Conservation (phyloP, 2,329 filamentous ascomycete genomes). For the Penicillium griseofulvum region DNA sequence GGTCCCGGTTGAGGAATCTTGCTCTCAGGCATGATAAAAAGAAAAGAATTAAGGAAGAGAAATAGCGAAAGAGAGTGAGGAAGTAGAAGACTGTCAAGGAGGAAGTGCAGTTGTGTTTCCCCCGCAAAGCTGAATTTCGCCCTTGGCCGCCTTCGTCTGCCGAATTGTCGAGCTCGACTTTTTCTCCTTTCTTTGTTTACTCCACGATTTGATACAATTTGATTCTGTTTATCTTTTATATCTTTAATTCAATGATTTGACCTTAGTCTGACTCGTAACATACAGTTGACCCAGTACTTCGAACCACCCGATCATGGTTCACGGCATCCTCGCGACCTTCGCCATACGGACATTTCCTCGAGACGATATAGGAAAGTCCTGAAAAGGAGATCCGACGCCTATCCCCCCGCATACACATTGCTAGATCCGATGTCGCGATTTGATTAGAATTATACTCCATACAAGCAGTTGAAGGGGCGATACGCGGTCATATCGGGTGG, state of each 20-base stretch:
- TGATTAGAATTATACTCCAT: background rate
- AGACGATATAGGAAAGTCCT: background rate
- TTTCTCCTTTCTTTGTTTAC: background rate
- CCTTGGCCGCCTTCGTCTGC: slow-evolving; percentile 5
- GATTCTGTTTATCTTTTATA: background rate
- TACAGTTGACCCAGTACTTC: background rate
- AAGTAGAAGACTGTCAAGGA: background rate
- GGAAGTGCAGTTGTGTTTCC: slow-evolving; percentile 18
- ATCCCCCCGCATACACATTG: background rate
- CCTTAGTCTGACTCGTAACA: no score
- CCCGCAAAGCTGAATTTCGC: slow-evolving; percentile 10
- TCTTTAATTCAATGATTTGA: background rate
- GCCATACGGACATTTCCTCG: background rate
- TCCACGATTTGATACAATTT: background rate
- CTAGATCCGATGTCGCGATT: background rate
- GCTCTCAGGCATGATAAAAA: slow-evolving; percentile 42
- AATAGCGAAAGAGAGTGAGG: slow-evolving; percentile 14
- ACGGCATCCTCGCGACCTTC: background rate
- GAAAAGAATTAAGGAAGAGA: slow-evolving; percentile 3
- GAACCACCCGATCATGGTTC: background rate
- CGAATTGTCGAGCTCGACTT: background rate
- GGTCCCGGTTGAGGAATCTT: slow-evolving; percentile 86
- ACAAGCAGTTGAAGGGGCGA: background rate
- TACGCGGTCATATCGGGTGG: background rate
- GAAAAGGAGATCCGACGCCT: background rate